Conservation (phyloP, 192 early-diverging fungal genomes). For the Coemansia aciculifera region DNA sequence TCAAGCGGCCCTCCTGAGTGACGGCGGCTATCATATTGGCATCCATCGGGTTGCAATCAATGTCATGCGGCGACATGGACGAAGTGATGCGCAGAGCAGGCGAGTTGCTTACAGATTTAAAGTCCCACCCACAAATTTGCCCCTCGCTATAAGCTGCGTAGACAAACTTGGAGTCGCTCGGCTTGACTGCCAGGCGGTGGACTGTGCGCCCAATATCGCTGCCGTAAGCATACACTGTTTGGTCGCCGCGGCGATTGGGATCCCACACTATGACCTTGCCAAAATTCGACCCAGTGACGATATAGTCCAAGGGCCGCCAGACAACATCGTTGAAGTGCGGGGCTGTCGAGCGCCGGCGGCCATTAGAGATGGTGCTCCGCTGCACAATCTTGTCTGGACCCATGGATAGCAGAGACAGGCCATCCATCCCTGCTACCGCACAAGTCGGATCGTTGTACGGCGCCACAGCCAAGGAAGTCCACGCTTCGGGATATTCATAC, state of each 20-base stretch:
- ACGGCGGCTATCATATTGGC: slow-evolving; percentile 33
- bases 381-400: slow-evolving; percentile 19
- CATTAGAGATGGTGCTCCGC: slow-evolving; percentile 10
- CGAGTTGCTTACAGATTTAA: slow-evolving; percentile 17
- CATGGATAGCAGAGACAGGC: slow-evolving; percentile 39
- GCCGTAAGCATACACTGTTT: slow-evolving; percentile 28
- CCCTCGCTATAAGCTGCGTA: slow-evolving; percentile 40
- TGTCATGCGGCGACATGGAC: slow-evolving; percentile 26
- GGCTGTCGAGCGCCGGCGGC: slow-evolving; percentile 27
- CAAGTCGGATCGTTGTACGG: slow-evolving; percentile 25
- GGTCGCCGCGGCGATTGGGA: slow-evolving; percentile 23
- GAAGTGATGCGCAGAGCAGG: slow-evolving; percentile 21
- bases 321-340: slow-evolving; percentile 42
- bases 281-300: slow-evolving; percentile 41
- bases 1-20: slow-evolving; percentile 34
- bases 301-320: slow-evolving; percentile 47
- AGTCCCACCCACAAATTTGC: slow-evolving; percentile 36
- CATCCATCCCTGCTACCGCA: slow-evolving; percentile 34
- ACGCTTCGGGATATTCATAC: slow-evolving; percentile 16
- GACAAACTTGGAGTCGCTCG: slow-evolving; percentile 38
- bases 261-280: slow-evolving; percentile 51
- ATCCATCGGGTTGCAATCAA: slow-evolving; percentile 48
- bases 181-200: slow-evolving; percentile 44
- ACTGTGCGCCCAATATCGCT: slow-evolving; percentile 24
- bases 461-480: slow-evolving; percentile 31